These are phyloP conservation scores for Plasmodium gaboni DNA, from an alignment of 169 alveolate genomes.

Conservation along the genomic window DNA sequence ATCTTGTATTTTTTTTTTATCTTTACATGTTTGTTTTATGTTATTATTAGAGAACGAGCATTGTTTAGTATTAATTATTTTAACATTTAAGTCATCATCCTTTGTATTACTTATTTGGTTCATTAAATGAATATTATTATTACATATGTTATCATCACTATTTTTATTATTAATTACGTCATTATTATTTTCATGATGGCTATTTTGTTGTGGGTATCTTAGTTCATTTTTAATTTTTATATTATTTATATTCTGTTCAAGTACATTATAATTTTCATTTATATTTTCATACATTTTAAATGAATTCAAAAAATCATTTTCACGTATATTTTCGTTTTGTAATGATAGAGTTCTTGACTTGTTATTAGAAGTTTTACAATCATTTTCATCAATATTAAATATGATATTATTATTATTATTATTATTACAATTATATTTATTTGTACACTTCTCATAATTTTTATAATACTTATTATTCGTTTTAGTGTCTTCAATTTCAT, in stretches of 20 bases:
- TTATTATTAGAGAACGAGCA: background rate
- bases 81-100: background rate
- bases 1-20: conserved; percentile 19
- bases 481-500: background rate
- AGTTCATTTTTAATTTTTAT: too few relatives aligned
- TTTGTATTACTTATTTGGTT: background rate
- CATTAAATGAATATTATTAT: background rate
- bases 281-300: too few relatives aligned
- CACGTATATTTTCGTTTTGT: conserved; percentile 4
- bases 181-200: too few relatives aligned
- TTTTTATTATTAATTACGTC: background rate
- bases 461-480: background rate
- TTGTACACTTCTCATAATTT: background rate
- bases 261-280: too few relatives aligned
- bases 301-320: background rate
- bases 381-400: background rate
- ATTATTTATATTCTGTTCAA: too few relatives aligned
- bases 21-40: background rate
- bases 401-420: background rate
- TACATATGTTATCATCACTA: background rate
- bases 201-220: too few relatives aligned
- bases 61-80: background rate
- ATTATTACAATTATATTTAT: background rate
- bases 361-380: background rate
- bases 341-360: background rate